Conservation (phyloP, 805 yeast species). For the Kuraishia ogatae region DNA sequence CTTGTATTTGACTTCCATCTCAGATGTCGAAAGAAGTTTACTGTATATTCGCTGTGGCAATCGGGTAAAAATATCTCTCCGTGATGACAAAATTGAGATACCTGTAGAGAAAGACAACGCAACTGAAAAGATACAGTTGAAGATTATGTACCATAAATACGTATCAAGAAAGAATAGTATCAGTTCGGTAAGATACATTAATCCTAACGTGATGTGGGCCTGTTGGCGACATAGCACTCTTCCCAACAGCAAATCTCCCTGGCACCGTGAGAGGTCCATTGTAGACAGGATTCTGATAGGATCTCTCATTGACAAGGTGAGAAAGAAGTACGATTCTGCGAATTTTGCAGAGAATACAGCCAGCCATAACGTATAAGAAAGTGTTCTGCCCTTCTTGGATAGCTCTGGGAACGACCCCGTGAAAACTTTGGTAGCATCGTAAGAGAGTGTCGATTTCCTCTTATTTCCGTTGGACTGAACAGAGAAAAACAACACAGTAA, state of each 20-base stretch:
- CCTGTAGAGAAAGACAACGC: slow-evolving; percentile 42
- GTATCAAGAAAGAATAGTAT: slow-evolving; percentile 46
- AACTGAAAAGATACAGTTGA: slow-evolving; percentile 44
- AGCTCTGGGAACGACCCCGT: slow-evolving; percentile 34
- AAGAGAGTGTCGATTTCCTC: slow-evolving; percentile 20
- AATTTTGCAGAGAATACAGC: slow-evolving; percentile 40
- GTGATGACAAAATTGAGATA: slow-evolving; percentile 46
- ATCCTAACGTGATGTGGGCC: slow-evolving; percentile 28
- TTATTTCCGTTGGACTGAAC: slow-evolving; percentile 25
- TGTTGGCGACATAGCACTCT: slow-evolving; percentile 33
- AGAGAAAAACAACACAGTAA: slow-evolving; percentile 33
- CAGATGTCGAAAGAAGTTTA: slow-evolving; percentile 34
- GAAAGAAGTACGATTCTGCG: slow-evolving; percentile 43
- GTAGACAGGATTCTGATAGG: slow-evolving; percentile 39
- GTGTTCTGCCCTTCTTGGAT: slow-evolving; percentile 25
- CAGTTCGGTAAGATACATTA: slow-evolving; percentile 36
- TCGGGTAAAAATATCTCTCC: slow-evolving; percentile 46
- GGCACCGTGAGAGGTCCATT: slow-evolving; percentile 33
- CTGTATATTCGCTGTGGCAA: slow-evolving; percentile 43
- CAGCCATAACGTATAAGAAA: slow-evolving; percentile 39
- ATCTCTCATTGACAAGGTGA: slow-evolving; percentile 43
- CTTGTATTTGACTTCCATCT: slow-evolving; percentile 35
- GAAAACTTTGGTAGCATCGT: slow-evolving; percentile 29
- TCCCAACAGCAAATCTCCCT: slow-evolving; percentile 33
- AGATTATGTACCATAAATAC: slow-evolving; percentile 48